Conservation (phyloP, 2,329 filamentous ascomycete species). For the Zasmidium citrigriseum region DNA sequence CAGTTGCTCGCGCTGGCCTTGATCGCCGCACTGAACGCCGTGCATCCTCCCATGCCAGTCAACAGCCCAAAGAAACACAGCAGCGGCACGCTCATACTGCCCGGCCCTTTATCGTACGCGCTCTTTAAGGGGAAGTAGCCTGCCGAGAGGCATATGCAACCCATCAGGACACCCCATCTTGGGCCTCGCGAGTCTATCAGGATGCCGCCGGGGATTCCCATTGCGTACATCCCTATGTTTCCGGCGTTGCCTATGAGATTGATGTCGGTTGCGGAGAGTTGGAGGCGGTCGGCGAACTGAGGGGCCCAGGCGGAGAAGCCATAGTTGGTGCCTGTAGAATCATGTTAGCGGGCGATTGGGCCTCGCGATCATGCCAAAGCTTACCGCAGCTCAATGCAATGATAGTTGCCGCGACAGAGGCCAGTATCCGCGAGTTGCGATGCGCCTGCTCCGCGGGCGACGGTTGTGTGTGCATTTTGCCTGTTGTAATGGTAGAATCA, state of each 20-base stretch:
- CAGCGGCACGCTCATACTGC: constrained; percentile 55
- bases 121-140: constrained; percentile 85
- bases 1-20: constrained; percentile 88
- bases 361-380: constrained; percentile 98
- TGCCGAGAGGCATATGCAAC: constrained; percentile 68
- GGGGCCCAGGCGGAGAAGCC: constrained; percentile 98
- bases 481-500: constrained; percentile 20
- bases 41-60: constrained; percentile 84
- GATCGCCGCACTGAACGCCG: constrained; percentile 84
- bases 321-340: constrained; percentile 73
- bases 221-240: constrained; percentile 92
- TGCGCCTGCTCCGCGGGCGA: constrained; percentile 47
- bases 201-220: constrained; percentile 85
- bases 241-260: constrained; percentile 81
- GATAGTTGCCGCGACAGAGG: constrained; percentile 79
- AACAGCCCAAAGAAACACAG: constrained; percentile 84
- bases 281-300: constrained; percentile 84
- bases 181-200: constrained; percentile 83
- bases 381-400: constrained; percentile 82
- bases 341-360: constrained; percentile 85
- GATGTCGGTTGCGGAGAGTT: constrained; percentile 86
- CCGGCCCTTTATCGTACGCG: constrained; percentile 71
- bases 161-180: constrained; percentile 73
- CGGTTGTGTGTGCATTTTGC: constrained; percentile 35
- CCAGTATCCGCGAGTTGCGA: constrained; percentile 70